Conservation (phyloP, 75 land plant genomes). For the Cunninghamia lanceolata region DNA sequence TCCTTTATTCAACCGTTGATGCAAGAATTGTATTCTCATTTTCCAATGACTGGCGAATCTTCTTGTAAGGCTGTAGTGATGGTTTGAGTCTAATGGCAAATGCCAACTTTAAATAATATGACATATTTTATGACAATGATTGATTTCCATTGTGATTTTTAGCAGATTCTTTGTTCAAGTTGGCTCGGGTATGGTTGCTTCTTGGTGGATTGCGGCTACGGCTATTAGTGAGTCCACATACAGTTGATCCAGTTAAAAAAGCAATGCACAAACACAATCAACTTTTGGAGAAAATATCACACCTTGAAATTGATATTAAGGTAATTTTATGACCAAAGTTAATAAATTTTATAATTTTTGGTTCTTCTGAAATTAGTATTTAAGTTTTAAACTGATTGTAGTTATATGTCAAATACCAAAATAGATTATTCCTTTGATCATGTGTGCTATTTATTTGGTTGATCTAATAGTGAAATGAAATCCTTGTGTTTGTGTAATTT, state of each 20-base stretch:
- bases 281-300: conserved; percentile 45
- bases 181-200: conserved; percentile 69
- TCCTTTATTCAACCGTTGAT: conserved; percentile 42
- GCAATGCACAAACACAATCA: conserved; percentile 44
- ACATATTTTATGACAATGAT: neutral
- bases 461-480: neutral
- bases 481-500: neutral
- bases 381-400: neutral
- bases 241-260: conserved; percentile 69
- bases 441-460: neutral
- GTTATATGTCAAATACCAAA: neutral
- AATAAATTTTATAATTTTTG: neutral
- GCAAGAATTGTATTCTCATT: conserved; percentile 20
- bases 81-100: neutral
- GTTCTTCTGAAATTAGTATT: neutral
- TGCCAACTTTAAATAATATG: neutral
- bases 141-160: neutral
- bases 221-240: conserved; percentile 46
- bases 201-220: conserved; percentile 65
- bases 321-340: conserved; percentile 19
- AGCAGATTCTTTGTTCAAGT: conserved; percentile 32
- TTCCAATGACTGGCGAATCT: neutral
- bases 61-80: neutral
- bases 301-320: conserved; percentile 67
- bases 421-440: neutral